These are phyloP conservation scores for Pestalotiopsis sp. DNA, from an alignment of 2,329 filamentous ascomycete genomes.

Conservation along the genomic window DNA sequence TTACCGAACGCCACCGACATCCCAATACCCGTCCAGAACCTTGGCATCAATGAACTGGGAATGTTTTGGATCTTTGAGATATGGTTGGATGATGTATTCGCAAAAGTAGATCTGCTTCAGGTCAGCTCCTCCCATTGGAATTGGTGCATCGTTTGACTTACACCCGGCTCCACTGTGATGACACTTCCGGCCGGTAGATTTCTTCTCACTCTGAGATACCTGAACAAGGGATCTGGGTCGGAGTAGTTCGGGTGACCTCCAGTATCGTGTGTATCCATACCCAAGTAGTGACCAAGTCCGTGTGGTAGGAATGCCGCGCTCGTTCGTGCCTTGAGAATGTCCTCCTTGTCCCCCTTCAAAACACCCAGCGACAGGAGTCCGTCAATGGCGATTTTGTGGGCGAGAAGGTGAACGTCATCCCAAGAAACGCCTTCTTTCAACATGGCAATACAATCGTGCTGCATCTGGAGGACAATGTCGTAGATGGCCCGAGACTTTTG, in stretches of 20 bases:
- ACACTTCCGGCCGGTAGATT: conserved; percentile 77
- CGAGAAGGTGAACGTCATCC: conserved; percentile 80
- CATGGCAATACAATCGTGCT: conserved; percentile 72
- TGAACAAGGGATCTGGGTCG: conserved; percentile 83
- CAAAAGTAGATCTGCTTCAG: conserved; percentile 78
- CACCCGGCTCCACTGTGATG: conserved; percentile 92
- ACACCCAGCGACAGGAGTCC: conserved; percentile 79
- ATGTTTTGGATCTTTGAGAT: conserved; percentile 71
- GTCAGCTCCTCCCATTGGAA: conserved; percentile 11
- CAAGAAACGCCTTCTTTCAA: conserved; percentile 76
- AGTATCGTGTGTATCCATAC: conserved; percentile 90
- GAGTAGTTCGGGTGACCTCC: conserved; percentile 77
- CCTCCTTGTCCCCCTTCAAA: conserved; percentile 66
- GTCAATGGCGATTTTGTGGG: conserved; percentile 80
- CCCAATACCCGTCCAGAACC: conserved; percentile 79
- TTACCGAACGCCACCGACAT: conserved; percentile 73
- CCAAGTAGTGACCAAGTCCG: conserved; percentile 87
- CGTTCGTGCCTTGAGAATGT: conserved; percentile 77
- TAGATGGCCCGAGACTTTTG: conserved; percentile 75
- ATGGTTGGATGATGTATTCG: conserved; percentile 83
- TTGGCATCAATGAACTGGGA: conserved; percentile 74
- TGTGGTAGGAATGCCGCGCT: conserved; percentile 91
- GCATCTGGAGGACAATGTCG: conserved; percentile 85
- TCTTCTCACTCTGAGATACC: conserved; percentile 80
- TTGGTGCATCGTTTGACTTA: conserved; percentile 42